Percentiles rank a stretch among this genome's conserved stretches.
Conservation (phyloP, 2,329 filamentous ascomycete species). For the Exophiala dermatitidis region DNA sequence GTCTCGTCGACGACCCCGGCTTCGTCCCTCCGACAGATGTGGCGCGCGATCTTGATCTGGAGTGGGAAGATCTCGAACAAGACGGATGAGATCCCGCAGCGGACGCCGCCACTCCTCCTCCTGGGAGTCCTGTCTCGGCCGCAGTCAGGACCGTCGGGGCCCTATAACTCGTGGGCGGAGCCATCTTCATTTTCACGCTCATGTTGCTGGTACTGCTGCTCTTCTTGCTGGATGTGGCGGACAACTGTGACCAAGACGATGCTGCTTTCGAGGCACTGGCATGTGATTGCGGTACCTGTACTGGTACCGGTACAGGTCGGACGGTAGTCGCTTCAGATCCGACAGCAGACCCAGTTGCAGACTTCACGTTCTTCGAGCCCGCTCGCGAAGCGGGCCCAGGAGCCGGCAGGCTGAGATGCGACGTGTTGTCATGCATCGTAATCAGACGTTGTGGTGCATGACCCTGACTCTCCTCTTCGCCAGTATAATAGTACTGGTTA, state of each 20-base stretch:
- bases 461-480: conserved; percentile 9
- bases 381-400: no score
- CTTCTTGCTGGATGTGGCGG: conserved; percentile 6
- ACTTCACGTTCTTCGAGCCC: no score
- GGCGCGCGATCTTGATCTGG: not conserved
- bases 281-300: not conserved
- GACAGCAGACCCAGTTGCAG: no score
- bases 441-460: conserved; percentile 16
- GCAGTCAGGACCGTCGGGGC: conserved; percentile 23
- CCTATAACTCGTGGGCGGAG: conserved; percentile 23
- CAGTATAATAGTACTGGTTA: not conserved
- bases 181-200: conserved; percentile 1
- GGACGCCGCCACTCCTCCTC: not conserved
- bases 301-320: no score
- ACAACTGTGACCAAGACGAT: conserved; percentile 2
- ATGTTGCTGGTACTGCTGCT: not conserved
- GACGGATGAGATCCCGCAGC: not conserved
- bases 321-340: no score
- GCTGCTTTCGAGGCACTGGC: not conserved
- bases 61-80: not conserved
- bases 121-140: conserved; percentile 10
- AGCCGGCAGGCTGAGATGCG: not conserved
- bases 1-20: not conserved
- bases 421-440: conserved; percentile 23
- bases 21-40: not conserved